Conservation (phyloP, 805 yeast genomes). For the Kockiozyma suomiensis region DNA sequence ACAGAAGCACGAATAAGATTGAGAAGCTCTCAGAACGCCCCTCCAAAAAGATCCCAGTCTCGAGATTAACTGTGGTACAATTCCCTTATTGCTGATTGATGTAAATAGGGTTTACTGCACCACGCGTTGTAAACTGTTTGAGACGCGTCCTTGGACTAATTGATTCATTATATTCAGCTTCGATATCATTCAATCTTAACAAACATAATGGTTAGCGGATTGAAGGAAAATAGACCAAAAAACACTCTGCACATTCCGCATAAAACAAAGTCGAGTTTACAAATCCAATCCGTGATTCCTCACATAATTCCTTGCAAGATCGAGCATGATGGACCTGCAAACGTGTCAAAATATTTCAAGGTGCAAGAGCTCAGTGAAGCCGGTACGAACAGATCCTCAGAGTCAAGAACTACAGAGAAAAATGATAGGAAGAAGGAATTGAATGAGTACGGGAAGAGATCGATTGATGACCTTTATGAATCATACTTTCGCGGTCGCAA, state of each 20-base stretch:
- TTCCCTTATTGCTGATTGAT: not conserved
- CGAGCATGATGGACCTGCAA: conserved; percentile 27
- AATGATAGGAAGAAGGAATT: not conserved
- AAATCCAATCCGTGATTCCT: not conserved
- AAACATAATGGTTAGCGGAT: not conserved
- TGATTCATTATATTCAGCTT: not conserved
- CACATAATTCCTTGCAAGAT: conserved; percentile 30
- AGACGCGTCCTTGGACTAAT: not conserved
- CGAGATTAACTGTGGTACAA: not conserved
- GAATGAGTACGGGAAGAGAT: not conserved
- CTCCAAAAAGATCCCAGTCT: not conserved
- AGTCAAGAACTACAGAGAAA: not conserved
- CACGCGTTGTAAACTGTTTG: too few species aligned
- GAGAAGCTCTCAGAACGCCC: not conserved
- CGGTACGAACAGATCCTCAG: not conserved
- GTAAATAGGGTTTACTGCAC: too few species aligned
- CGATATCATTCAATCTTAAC: not conserved
- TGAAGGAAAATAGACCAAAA: not conserved
- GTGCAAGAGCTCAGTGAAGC: not conserved
- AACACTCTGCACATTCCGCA: not conserved
- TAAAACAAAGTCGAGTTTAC: not conserved
- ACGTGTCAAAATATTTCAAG: conserved; percentile 16
- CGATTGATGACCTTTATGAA: conserved; percentile 3
- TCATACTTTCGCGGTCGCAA: conserved; percentile 30
- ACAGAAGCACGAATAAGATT: not conserved